Base-by-base conservation (phyloP, 2,329 filamentous ascomycete genomes). In the Talaromyces pinophilus region DNA sequence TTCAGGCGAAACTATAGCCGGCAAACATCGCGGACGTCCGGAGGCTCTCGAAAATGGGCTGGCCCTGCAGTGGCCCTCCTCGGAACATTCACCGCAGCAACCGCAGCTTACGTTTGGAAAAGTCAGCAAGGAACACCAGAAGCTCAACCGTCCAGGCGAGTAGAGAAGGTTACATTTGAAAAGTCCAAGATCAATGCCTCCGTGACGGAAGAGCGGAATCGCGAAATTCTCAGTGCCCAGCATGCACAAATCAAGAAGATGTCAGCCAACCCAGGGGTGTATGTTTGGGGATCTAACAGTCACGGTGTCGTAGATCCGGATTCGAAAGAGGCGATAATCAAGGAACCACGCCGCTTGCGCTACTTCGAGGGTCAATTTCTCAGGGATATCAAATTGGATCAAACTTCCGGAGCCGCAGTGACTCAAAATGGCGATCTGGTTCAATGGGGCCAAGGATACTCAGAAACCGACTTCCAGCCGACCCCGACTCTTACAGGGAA, bases 251-350 rank as follows among this genome's bases (percentile, higher is more conserved):
- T 97, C 67, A 92, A 91, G 80, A 88, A 87, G 74, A 96, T 92
- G 78, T 86, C 87, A 83, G 87, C 88, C 78, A 89, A 91, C 67
- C 94, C 95, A 0, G 95, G 93, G 1, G 90, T 98, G 0, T 98
- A 96, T 79, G 88, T 90, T 5, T 99, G 95, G 94, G 95, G 95
- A 0, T 92, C 90, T 19, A 99, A 99, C 73, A 82, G 83, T 17
- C 92, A 93, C 67, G 86, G 86, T 71, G 93, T 97, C n/a, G 92
- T 91, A 44, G 93, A 93, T 50, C 93, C 93, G 0, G 88, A 90
- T 69, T 94, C 91, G 8, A 85, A 90, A 62, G 93, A 97, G 64
- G 81, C 82, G 35, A 86, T 89, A 69, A 84, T 98, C 76, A 97
- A 96, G 80, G 88, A 86, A 1, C 93, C 95, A 15, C 84, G 90